phyloP scores from a whole-genome alignment of 2,329 filamentous ascomycete genomes.

The Neopestalotiopsis sp. region DNA sequence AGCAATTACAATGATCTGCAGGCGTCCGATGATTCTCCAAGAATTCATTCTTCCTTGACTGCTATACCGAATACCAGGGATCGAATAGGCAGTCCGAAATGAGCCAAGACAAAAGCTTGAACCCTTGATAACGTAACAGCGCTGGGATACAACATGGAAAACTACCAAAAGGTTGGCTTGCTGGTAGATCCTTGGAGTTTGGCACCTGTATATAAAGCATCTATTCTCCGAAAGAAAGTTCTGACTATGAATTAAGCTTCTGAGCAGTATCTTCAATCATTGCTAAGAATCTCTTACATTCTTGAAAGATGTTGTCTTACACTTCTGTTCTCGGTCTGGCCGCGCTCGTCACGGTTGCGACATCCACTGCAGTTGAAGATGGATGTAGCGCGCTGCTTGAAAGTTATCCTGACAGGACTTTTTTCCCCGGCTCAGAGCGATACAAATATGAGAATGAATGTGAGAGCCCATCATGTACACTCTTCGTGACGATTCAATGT shows the following conservation, averaged over 20 bases:
- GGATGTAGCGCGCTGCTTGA: background rate
- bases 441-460: constrained; percentile 9
- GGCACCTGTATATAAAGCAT: background rate
- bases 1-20: background rate
- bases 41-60: background rate
- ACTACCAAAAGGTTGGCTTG: background rate
- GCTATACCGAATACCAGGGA: background rate
- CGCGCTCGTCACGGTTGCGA: background rate
- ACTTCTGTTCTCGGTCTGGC: background rate
- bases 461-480: background rate
- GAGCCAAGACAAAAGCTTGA: background rate
- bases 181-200: background rate
- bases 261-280: background rate
- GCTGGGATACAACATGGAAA: background rate
- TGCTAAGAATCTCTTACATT: too few species aligned
- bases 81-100: background rate
- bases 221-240: background rate
- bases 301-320: background rate
- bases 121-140: background rate
- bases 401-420: background rate
- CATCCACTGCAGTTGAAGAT: background rate
- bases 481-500: background rate
- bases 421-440: background rate
- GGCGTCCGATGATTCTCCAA: background rate
- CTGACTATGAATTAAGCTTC: background rate